Base-by-base conservation (phyloP, 495 filamentous ascomycete species). In the Lophiostoma macrostomum region DNA sequence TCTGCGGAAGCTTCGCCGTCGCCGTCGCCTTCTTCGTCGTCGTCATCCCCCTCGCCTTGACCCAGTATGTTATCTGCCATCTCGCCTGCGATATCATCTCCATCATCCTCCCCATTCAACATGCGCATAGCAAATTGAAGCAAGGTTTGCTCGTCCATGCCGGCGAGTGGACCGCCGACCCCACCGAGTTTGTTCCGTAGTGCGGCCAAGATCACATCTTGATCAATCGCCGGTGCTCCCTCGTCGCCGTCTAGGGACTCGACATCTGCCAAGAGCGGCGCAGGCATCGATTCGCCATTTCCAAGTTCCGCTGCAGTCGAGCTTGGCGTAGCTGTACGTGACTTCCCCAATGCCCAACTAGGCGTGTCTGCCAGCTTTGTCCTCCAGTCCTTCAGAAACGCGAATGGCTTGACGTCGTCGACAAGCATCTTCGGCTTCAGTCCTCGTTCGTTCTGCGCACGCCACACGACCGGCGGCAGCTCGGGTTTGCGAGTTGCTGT, bases 321-420 rank as follows among this genome's bases (percentile, higher is more conserved):
- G 1, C 16, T 37, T 8, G 38, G 28, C 4, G 24, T 22, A 22
- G 24, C 38, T 5, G 45, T 16, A 16, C 36, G 19, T 13, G 42
- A 41, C 23, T 28, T 22, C 18, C 2, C 24, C 27, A 29, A 19
- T 19, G 25, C 25, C 48, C 42, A 52, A 27, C 24, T 11, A 6
- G 55, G 39, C 10, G 19, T 53, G 8, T 47, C 25, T 23, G 18
- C 23, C 7, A 55, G 54, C 1, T 53, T 47, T 31, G 59, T 51
- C 42, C 55, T 56, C 68, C 69, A 72, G 50, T 72, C 59, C 47
- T 64, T 63, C 27, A 72, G 39, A 5, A 71, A 45, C 22, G 68
- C 60, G 36, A 63, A 68, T 3, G 61, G 28, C 31, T 53, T 29
- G 5, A 24, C 38, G 11, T 40, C 18, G 11, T 55, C 58, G 20